Conservation (phyloP, 2,329 filamentous ascomycete genomes). For the Dryadomyces quercivorus region DNA sequence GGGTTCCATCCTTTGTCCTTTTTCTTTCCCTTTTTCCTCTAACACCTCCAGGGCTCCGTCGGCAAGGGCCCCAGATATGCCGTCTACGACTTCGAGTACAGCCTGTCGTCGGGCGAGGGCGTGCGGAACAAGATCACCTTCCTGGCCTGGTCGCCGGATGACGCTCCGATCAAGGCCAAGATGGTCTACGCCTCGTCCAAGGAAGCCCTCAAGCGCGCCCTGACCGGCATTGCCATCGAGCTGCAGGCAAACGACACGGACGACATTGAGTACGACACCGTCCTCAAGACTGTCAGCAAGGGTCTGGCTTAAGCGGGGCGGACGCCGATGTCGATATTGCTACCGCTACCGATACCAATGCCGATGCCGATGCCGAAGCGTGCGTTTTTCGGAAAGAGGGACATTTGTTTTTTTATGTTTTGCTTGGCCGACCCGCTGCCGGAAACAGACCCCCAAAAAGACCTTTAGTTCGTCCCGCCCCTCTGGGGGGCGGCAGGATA, state of each 20-base stretch:
- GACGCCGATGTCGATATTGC: not conserved
- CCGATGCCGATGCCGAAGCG: not conserved
- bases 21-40: slow-evolving; percentile 1
- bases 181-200: slow-evolving; percentile 89
- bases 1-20: slow-evolving; percentile 20
- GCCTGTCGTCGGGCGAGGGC: slow-evolving; percentile 59
- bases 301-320: slow-evolving; percentile 31
- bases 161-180: slow-evolving; percentile 70
- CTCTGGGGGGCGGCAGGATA: not conserved
- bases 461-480: not conserved
- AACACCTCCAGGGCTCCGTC: slow-evolving; percentile 33
- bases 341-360: not conserved
- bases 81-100: slow-evolving; percentile 76
- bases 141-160: slow-evolving; percentile 71
- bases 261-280: slow-evolving; percentile 66
- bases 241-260: slow-evolving; percentile 76
- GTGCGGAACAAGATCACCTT: slow-evolving; percentile 69
- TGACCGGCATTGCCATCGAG: slow-evolving; percentile 64
- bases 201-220: slow-evolving; percentile 68
- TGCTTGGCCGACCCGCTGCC: not conserved
- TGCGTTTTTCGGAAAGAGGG: too few relatives aligned
- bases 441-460: not conserved
- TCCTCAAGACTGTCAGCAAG: slow-evolving; percentile 57
- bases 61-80: slow-evolving; percentile 66
- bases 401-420: not conserved